These are phyloP conservation scores for Bremia lactucae DNA, from an alignment of 352 stramenopile species.

Conservation along the genomic window DNA sequence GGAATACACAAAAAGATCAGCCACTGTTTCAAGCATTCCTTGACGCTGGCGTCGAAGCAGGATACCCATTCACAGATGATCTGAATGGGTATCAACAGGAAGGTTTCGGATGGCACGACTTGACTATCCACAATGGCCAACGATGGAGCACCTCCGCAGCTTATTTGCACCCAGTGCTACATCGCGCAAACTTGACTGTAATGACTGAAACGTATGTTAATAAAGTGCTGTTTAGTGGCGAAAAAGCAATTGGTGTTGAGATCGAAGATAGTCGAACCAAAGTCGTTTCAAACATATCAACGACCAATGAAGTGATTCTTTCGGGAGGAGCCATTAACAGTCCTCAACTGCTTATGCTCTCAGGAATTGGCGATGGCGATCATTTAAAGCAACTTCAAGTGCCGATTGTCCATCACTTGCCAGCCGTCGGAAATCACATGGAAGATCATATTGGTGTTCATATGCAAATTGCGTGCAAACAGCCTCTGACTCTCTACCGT, in stretches of 20 bases:
- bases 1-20: slow-evolving; percentile 53
- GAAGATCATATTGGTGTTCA: slow-evolving; percentile 79
- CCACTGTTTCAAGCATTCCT: slow-evolving; percentile 81
- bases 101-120: slow-evolving; percentile 79
- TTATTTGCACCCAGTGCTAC: slow-evolving; percentile 53
- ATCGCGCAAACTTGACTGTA: slow-evolving; percentile 55
- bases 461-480: slow-evolving; percentile 74
- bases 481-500: slow-evolving; percentile 80
- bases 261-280: slow-evolving; percentile 50
- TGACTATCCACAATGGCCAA: slow-evolving; percentile 66
- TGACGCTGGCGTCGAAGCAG: slow-evolving; percentile 62
- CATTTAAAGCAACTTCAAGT: slow-evolving; percentile 59
- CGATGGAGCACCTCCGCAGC: slow-evolving; percentile 53
- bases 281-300: slow-evolving; percentile 28
- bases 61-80: slow-evolving; percentile 69
- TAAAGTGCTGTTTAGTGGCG: slow-evolving; percentile 70
- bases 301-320: slow-evolving; percentile 76
- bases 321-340: slow-evolving; percentile 80
- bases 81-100: slow-evolving; percentile 85
- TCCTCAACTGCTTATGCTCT: slow-evolving; percentile 75
- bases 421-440: slow-evolving; percentile 75
- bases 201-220: slow-evolving; percentile 74
- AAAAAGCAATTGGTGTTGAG: slow-evolving; percentile 54
- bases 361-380: slow-evolving; percentile 57
- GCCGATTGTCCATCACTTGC: slow-evolving; percentile 54